phyloP scores from a whole-genome alignment of 169 alveolate species.

The Plasmodium falciparum region DNA sequence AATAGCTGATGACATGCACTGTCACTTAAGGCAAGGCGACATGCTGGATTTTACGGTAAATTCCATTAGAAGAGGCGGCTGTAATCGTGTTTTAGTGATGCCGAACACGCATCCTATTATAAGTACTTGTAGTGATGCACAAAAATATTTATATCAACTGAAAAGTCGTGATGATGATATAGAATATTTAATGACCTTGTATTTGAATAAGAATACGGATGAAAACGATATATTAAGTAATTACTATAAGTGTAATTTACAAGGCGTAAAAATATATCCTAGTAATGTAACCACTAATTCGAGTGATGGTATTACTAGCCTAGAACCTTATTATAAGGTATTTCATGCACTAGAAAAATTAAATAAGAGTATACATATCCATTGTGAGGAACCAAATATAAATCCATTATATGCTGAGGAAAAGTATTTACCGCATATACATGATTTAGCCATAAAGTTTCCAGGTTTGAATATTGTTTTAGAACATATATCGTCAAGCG shows the following conservation, averaged over 20 bases:
- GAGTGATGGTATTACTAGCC: constrained; percentile 77
- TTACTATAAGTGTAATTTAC: constrained; percentile 79
- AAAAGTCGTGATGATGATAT: constrained; percentile 69
- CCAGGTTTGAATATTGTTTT: constrained; percentile 84
- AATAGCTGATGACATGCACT: constrained; percentile 85
- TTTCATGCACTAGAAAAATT: constrained; percentile 81
- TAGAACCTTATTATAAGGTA: constrained; percentile 82
- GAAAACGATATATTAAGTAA: constrained; percentile 78
- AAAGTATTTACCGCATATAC: constrained; percentile 75
- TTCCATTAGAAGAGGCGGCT: constrained; percentile 46
- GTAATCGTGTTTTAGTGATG: constrained; percentile 87
- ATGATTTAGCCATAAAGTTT: constrained; percentile 79
- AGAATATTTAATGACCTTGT: constrained; percentile 85
- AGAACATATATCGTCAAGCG: constrained; percentile 83
- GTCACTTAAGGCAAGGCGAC: constrained; percentile 86
- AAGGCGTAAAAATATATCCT: constrained; percentile 87
- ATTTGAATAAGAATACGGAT: constrained; percentile 78
- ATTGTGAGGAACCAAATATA: constrained; percentile 83
- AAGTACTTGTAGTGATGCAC: constrained; percentile 83
- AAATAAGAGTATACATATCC: constrained; percentile 82
- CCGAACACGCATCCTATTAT: constrained; percentile 84
- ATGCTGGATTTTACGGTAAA: constrained; percentile 48
- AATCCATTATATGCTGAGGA: constrained; percentile 83
- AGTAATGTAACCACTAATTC: constrained; percentile 86
- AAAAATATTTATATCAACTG: constrained; percentile 76